Evolutionary conservation across 192 early-diverging fungal species (phyloP).

Genomic region (Podila clonocystis): DNA sequence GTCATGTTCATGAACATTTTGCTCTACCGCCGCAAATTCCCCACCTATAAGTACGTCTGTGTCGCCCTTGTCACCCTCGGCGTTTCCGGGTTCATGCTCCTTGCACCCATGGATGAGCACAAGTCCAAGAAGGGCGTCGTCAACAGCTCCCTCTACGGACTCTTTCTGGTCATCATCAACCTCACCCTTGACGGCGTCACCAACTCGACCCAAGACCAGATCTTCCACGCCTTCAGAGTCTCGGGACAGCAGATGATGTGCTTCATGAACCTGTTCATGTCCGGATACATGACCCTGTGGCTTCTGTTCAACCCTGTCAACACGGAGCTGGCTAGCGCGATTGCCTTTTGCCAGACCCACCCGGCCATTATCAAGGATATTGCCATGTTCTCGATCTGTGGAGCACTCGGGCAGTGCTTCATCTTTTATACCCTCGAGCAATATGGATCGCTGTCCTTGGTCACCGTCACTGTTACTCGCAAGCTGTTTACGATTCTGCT

Average conservation of each 20-base stretch:
- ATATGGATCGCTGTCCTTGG: constrained; percentile 89
- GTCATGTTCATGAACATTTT: constrained; percentile 96
- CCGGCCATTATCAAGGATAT: constrained; percentile 88
- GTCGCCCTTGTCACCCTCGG: constrained; percentile 91
- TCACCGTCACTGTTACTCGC: constrained; percentile 95
- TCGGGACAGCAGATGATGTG: constrained; percentile 97
- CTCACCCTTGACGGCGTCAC: constrained; percentile 93
- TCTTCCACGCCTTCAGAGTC: constrained; percentile 85
- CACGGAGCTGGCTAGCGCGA: constrained; percentile 77
- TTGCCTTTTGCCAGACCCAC: constrained; percentile 78
- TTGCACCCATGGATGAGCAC: constrained; percentile 65
- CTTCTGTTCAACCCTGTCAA: constrained; percentile 83
- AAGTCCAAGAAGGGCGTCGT: constrained; percentile 52
- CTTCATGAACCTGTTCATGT: constrained; percentile 90
- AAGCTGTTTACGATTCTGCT: constrained; percentile 97
- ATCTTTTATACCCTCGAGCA: constrained; percentile 94
- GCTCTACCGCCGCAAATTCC: constrained; percentile 88
- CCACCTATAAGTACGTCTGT: constrained; percentile 87
- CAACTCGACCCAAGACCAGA: constrained; percentile 96
- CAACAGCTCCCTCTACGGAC: constrained; percentile 79
- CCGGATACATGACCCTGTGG: constrained; percentile 77
- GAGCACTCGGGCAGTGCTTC: constrained; percentile 97
- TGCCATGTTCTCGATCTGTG: constrained; percentile 89
- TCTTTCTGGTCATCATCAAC: constrained; percentile 85
- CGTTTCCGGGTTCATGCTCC: constrained; percentile 94